Evolutionary conservation across 345 rosid species (phyloP).

Genomic region (Salix koriyanagi): DNA sequence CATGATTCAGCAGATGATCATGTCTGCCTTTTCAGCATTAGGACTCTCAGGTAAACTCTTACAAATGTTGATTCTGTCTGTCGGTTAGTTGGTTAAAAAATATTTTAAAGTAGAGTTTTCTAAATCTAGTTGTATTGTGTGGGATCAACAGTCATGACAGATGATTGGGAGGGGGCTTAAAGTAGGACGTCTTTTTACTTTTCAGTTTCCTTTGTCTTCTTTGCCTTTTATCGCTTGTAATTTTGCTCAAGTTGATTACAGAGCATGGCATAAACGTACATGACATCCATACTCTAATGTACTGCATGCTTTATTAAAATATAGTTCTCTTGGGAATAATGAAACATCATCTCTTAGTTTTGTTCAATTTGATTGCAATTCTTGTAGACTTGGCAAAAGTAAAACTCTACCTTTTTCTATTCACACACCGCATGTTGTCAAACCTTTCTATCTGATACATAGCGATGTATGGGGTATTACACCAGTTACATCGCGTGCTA

Average conservation of each 20-base stretch:
- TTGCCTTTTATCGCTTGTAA: not conserved
- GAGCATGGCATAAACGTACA: not conserved
- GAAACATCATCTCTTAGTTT: not conserved
- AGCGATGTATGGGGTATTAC: not conserved
- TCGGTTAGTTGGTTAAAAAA: not conserved
- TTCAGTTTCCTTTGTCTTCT: not conserved
- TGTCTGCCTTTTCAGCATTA: not conserved
- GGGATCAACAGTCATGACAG: not conserved
- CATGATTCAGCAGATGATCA: conserved; percentile 14
- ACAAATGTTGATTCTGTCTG: not conserved
- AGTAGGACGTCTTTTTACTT: not conserved
- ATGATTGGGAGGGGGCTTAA: not conserved
- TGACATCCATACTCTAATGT: not conserved
- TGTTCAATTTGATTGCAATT: not conserved
- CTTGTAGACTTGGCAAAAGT: not conserved
- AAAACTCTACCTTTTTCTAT: not conserved
- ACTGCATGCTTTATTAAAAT: not conserved
- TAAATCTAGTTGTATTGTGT: not conserved
- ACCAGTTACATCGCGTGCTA: not conserved
- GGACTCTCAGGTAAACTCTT: no score
- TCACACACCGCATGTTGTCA: not conserved
- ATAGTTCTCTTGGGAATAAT: not conserved
- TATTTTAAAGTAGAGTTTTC: not conserved
- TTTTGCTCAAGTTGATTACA: not conserved
- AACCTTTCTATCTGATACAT: not conserved